phyloP scores from a whole-genome alignment of 208 protist species.

The Spongospora subterranea region DNA sequence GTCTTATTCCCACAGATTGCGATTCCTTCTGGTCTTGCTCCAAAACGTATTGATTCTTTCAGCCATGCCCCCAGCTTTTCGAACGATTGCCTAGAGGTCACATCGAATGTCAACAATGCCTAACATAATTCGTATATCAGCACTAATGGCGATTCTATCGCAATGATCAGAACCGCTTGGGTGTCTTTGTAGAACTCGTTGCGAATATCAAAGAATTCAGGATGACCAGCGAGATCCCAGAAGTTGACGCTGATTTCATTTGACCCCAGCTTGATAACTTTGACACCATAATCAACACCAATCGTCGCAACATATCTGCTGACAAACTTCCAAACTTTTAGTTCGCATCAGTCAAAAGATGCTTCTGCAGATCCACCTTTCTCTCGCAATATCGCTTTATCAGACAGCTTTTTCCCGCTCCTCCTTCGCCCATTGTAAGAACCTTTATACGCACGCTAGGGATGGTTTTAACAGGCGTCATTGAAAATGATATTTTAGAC shows the following conservation, averaged over 20 bases:
- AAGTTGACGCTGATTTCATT: slow-evolving; percentile 88
- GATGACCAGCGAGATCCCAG: slow-evolving; percentile 89
- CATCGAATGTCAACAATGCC: slow-evolving; percentile 71
- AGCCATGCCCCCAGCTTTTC: slow-evolving; percentile 67
- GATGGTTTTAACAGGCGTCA: no score
- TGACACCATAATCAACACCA: slow-evolving; percentile 95
- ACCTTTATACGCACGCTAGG: slow-evolving; percentile 69
- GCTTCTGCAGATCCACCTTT: slow-evolving; percentile 63
- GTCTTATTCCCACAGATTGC: slow-evolving; percentile 68
- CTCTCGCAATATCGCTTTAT: slow-evolving; percentile 95
- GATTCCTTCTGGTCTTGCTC: neutral
- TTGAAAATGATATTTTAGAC: no score
- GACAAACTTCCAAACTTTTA: slow-evolving; percentile 81
- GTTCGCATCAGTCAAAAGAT: neutral
- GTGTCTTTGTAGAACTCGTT: slow-evolving; percentile 94
- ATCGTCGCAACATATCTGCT: slow-evolving; percentile 93
- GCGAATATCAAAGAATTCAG: slow-evolving; percentile 86
- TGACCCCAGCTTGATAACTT: slow-evolving; percentile 75
- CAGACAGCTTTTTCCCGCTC: slow-evolving; percentile 90
- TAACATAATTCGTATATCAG: neutral
- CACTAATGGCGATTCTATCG: neutral
- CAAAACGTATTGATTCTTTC: slow-evolving; percentile 64
- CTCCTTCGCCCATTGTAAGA: slow-evolving; percentile 83
- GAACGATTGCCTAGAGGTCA: slow-evolving; percentile 59
- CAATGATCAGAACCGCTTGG: slow-evolving; percentile 81